A percentile compares a stretch with the other conserved stretches of the same genome.
Evolutionary conservation across 1,139 yeast species (phyloP).

Genomic region (Lizanozyma gosingica): DNA sequence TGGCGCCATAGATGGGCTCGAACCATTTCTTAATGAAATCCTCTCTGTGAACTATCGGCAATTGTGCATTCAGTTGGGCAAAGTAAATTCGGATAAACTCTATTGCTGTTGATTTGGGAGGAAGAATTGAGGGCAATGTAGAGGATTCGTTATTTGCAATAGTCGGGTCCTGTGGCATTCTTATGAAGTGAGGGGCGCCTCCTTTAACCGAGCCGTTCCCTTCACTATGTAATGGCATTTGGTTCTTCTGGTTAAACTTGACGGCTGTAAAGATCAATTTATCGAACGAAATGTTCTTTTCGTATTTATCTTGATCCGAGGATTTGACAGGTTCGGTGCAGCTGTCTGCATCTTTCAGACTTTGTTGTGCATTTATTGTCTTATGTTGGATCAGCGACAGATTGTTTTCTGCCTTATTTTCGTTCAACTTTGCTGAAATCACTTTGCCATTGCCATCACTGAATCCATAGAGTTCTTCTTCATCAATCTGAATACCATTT

Average conservation of each 20-base stretch:
- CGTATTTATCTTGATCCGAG: not conserved
- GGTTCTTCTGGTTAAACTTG: conserved; percentile 31
- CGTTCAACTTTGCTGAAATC: not conserved
- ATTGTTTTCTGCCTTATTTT: not conserved
- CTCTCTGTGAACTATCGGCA: conserved; percentile 78
- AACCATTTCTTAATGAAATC: conserved; percentile 58
- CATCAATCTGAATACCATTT: conserved; percentile 27
- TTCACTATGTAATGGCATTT: conserved; percentile 3
- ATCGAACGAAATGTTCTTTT: conserved; percentile 49
- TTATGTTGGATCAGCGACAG: not conserved
- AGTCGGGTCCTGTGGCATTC: conserved; percentile 8
- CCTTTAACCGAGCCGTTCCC: conserved; percentile 4
- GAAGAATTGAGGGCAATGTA: conserved; percentile 44
- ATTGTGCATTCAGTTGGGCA: conserved; percentile 71
- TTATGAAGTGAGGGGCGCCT: conserved; percentile 2
- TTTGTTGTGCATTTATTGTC: no score
- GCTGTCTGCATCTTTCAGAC: not conserved
- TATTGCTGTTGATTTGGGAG: conserved; percentile 66
- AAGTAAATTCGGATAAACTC: conserved; percentile 59
- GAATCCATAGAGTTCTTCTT: not conserved
- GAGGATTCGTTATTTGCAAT: conserved; percentile 11
- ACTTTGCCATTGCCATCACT: not conserved
- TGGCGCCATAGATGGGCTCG: conserved; percentile 68
- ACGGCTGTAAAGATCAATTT: conserved; percentile 70
- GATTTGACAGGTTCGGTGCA: not conserved